A percentile compares a stretch with the other conserved stretches of the same genome.
Evolutionary conservation across 306 rosid species (phyloP).

Genomic region (Rosa lucieae): DNA sequence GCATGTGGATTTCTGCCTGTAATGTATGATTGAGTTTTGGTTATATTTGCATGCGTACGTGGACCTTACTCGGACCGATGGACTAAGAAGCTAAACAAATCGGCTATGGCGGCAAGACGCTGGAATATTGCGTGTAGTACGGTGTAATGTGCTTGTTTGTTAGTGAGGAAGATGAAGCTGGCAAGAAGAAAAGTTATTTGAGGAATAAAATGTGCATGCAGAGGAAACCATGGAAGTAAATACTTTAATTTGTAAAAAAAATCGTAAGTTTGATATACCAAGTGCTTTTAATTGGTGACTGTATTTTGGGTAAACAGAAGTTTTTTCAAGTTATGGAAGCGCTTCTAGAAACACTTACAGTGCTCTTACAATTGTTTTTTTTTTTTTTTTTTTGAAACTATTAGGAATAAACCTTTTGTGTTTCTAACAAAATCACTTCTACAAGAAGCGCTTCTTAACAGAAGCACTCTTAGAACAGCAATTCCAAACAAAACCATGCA

Average conservation of each 20-base stretch:
- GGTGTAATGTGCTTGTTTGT: background rate
- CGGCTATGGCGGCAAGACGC: background rate
- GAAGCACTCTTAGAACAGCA: too few relatives aligned
- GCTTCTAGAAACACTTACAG: background rate
- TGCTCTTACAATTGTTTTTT: too few relatives aligned
- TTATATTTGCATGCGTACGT: background rate
- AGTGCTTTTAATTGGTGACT: too few relatives aligned
- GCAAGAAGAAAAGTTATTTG: background rate
- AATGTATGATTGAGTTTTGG: background rate
- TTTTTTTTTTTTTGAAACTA: too few relatives aligned
- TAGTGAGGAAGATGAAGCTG: slow-evolving; percentile 2
- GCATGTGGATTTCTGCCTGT: slow-evolving; percentile 5
- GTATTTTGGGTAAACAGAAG: too few relatives aligned
- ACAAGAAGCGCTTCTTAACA: too few relatives aligned
- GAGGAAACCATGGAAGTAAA: background rate
- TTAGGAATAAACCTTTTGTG: too few relatives aligned
- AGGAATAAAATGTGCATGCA: background rate
- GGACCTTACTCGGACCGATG: slow-evolving; percentile 14
- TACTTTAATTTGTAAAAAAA: background rate
- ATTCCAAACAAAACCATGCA: too few relatives aligned
- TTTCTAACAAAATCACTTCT: too few relatives aligned
- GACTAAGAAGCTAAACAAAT: background rate
- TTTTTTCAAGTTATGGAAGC: background rate
- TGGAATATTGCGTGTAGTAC: background rate
- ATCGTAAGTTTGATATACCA: background rate